Evolutionary conservation across 1,139 yeast genomes (phyloP), one percentile per base, ranked within the genome.

Genomic region (Candida tetrigidarum): DNA sequence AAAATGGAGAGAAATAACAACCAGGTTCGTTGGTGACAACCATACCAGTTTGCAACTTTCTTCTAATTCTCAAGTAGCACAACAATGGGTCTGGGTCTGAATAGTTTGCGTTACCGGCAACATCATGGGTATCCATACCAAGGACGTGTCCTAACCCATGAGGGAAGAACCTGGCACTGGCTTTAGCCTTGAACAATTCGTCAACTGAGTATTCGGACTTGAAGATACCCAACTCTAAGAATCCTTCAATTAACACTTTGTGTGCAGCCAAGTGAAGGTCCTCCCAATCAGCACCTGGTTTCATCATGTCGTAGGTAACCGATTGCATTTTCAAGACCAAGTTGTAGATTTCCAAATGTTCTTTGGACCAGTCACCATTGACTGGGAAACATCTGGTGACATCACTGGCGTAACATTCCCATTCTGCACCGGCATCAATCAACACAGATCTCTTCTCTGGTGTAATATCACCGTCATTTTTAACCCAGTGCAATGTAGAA

Each of bases 341-440:
- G 36, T 81, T 81, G 63, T 93, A 93, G 43, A 93, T 84, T 45
- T 80, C 87, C 56, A 88, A 78, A 54, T 92, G 95, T 60, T 93
- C 98, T 52, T 78, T 78, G 10, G 93, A 80, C 92, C 97, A 93
- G 49, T 84, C 84, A 7, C 99, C 99, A 52, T 75, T 78, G 48
- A 91, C 82, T 18, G 99, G 99, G 80, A 91, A 93, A 60, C 96
- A 87, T 63, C 99, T 80, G 15, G 99, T 93, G 41, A 93, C 97
- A 62, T 93, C 99, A 40, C 92, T 78, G 4, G 97, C 93, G 64
- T 93, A 93, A 60, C 90, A 82, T 51, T 81, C 80, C 97, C 97
- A 92, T 69, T 92, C 98, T 6, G 97, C 96, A 42, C 99, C 99
- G 5, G 98, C 98, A 67, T 93, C 99, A 48, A 93, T 84, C 50